Evolutionary conservation across 1,284 basidiomycete species (phyloP), one percentile per base, ranked within the genome.

Genomic region (Naganishia cerealis): DNA sequence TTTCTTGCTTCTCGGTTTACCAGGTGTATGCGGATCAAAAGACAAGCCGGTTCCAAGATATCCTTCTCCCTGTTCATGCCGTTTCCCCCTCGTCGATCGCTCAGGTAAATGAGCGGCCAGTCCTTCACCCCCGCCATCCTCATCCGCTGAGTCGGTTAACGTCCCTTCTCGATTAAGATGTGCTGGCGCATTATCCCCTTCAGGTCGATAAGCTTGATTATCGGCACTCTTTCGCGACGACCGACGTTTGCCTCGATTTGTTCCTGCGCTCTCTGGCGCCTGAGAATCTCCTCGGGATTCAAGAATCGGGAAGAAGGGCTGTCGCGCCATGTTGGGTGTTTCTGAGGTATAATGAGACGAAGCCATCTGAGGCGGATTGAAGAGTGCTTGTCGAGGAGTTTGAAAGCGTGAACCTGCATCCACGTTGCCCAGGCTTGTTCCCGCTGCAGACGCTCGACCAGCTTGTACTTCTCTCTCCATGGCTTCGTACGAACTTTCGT

Each of bases 201-300:
- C 75, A 13, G 76, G 76, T 16, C 76, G 69, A 70, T 79, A 80
- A 6, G 77, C 75, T 71, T 75, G 67, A 55, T 78, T 76, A 16
- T 76, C 77, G 8, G 70, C 73, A 16, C 67, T 61, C 15, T 38
- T 50, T 1, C 54, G 63, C 3, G 63, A 9, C 10, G 24, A 10
- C 0, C 63, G 63, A 7, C 55, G 53, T 36, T 62, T 57, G 29
- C 52, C 18, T n/a, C n/a, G 46, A 50, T 9, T 50, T 2, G 5
- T 24, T 50, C 24, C 46, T 8, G 26, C 48, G 33, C 53, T 57
- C 21, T 24, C 40, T 40, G 52, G 18, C 10, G 39, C 29, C 4
- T 57, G 15, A 1, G 42, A 21, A 2, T n/a, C 43, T 21, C 21
- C 21, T 52, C 42, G 48, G 16, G 50, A 40, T 42, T 36, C 50